Base-by-base conservation (phyloP, 345 rosid genomes). In the Camelina laxa region DNA sequence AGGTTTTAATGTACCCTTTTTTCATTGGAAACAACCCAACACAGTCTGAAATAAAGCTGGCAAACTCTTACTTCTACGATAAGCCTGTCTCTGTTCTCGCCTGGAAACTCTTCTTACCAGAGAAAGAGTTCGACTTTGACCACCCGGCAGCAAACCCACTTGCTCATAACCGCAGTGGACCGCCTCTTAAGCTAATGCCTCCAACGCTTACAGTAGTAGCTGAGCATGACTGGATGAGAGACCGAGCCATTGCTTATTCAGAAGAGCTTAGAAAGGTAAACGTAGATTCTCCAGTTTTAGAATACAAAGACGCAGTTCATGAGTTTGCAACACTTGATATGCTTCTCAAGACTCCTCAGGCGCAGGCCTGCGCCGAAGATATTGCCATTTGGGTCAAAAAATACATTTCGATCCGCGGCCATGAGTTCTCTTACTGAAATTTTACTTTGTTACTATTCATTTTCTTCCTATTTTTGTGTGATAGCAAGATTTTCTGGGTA, bases 201-300 rank as follows among this genome's bases (percentile, higher is more conserved):
- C 97, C 96, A 16, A 95, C 97, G 12, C 88, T 95, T 36, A 92
- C 97, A 22, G 87, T 95, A 73, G 92, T 95, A 35, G 97, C 97
- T 2, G 96, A 95, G 70, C 97, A 87, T 10, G 99, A 92, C 77
- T 92, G 96, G 96, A 95, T 92, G 99, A 87, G 96, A 81, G 99
- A 95, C 67, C 81, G 90, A 50, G 99, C 97, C 81, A 90, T 92
- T 72, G 88, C 92, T 42, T 95, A 92, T 79, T 89, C 93, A 0
- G 96, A 95, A 81, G 96, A 90, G 79, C 87, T 95, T 68, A 81
- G 96, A 53, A 95, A 86, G 83, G 97, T 87, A 65, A 95, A 92
- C 36, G 92, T 92, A 7, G 96, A 95, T 73, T 89, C 97, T 33
- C 97, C 99, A 5, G 85, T 92, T 58, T 87, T 92, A 22, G 96